Percentiles rank a stretch among this genome's conserved stretches.
Conservation (phyloP, 2,329 filamentous ascomycete genomes). For the Didymellaceae sp. region DNA sequence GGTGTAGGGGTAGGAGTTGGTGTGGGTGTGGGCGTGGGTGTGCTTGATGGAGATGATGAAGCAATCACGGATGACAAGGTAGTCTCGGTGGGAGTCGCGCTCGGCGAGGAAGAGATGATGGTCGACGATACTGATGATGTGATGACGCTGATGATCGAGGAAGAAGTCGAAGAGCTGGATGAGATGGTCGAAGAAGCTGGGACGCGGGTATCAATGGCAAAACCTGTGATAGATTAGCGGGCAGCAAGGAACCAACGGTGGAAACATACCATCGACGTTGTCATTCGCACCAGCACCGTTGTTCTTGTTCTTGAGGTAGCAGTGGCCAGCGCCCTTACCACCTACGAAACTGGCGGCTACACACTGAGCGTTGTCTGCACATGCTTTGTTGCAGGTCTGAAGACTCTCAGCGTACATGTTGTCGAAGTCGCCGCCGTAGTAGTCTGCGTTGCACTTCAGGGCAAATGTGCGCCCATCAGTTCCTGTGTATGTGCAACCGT, state of each 20-base stretch:
- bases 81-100: too few species aligned
- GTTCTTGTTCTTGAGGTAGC: slow-evolving; percentile 9
- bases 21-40: background rate
- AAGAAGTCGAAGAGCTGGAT: background rate
- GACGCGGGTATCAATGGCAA: background rate
- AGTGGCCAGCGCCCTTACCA: background rate
- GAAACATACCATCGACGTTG: background rate
- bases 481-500: background rate
- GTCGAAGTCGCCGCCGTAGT: slow-evolving; percentile 4
- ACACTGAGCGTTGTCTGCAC: background rate
- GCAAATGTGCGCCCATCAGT: background rate
- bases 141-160: background rate
- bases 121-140: background rate
- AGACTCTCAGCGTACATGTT: background rate
- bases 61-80: too few species aligned
- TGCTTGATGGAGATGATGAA: background rate
- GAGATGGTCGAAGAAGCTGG: background rate
- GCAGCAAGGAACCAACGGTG: background rate
- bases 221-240: background rate
- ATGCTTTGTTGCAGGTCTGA: background rate
- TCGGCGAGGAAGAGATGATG: background rate
- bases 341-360: slow-evolving; percentile 1
- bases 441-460: background rate
- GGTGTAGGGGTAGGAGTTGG: background rate
- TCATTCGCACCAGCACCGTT: background rate